Conservation (phyloP, 306 rosid species). For the Lathyrus oleraceus region DNA sequence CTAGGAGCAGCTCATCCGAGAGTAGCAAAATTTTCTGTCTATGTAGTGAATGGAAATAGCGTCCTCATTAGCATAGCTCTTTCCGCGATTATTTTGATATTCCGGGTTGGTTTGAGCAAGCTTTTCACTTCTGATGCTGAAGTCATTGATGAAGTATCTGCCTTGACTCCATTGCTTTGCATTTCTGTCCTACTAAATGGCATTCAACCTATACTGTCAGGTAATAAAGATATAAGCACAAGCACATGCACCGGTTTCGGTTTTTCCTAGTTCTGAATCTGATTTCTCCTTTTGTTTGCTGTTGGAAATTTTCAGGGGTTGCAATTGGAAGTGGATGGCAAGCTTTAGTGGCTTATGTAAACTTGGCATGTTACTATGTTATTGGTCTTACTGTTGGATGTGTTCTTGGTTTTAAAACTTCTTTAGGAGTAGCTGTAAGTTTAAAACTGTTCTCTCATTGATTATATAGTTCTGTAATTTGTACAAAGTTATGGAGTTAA, state of each 20-base stretch:
- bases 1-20: slow-evolving; percentile 69
- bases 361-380: slow-evolving; percentile 55
- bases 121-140: slow-evolving; percentile 59
- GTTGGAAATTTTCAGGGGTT: slow-evolving; percentile 48
- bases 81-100: slow-evolving; percentile 48
- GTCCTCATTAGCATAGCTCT: slow-evolving; percentile 54
- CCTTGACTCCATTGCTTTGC: slow-evolving; percentile 65
- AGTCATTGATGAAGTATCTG: slow-evolving; percentile 55
- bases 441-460: neutral
- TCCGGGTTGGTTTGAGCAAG: slow-evolving; percentile 52
- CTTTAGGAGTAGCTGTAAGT: slow-evolving; percentile 64
- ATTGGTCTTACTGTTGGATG: slow-evolving; percentile 75
- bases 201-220: slow-evolving; percentile 46
- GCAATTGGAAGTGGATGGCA: slow-evolving; percentile 93
- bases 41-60: slow-evolving; percentile 69
- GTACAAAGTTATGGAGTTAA: neutral
- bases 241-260: neutral
- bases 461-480: neutral
- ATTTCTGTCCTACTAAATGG: slow-evolving; percentile 75
- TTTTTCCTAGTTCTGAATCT: neutral
- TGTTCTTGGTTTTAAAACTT: slow-evolving; percentile 63
- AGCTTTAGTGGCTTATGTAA: slow-evolving; percentile 70
- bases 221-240: slow-evolving; percentile 2
- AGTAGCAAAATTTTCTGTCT: slow-evolving; percentile 63
- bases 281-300: neutral